These are phyloP conservation scores for Fusarium haematococcum DNA, from an alignment of 2,329 filamentous ascomycete genomes.

Conservation along the genomic window DNA sequence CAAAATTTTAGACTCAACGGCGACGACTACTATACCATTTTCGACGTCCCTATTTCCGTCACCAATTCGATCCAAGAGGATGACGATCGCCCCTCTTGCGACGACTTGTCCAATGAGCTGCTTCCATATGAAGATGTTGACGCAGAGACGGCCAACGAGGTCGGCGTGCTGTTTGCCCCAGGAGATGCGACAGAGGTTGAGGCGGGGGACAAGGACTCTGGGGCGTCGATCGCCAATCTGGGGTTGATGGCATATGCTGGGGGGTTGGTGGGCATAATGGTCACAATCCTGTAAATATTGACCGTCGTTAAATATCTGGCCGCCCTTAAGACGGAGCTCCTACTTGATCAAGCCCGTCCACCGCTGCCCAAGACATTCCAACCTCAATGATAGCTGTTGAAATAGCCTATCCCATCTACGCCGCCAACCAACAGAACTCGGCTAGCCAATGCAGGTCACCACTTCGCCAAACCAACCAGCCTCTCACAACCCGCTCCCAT, in stretches of 20 bases:
- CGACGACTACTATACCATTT: constrained; percentile 75
- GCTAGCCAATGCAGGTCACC: constrained; percentile 44
- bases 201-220: constrained; percentile 14
- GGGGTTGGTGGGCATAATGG: constrained; percentile 1
- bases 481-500: constrained; percentile 13
- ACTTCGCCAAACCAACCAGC: constrained; percentile 35
- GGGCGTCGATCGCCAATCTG: constrained; percentile 1
- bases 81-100: constrained; percentile 60
- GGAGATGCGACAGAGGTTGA: constrained; percentile 62
- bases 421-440: constrained; percentile 14
- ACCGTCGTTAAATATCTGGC: not conserved
- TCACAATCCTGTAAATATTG: not conserved
- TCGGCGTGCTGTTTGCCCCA: constrained; percentile 64
- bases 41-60: constrained; percentile 76
- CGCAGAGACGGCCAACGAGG: constrained; percentile 54
- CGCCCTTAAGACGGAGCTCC: not conserved
- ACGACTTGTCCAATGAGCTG: constrained; percentile 63
- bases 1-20: constrained; percentile 76
- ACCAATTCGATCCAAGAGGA: constrained; percentile 70
- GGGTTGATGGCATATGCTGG: constrained; percentile 8
- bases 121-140: constrained; percentile 60
- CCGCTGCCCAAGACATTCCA: not conserved
- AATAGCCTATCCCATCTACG: constrained; percentile 1
- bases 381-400: not conserved
- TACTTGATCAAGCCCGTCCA: not conserved